Evolutionary conservation across 2,329 filamentous ascomycete genomes (phyloP).

Genomic region (Pseudomassariella vexata): DNA sequence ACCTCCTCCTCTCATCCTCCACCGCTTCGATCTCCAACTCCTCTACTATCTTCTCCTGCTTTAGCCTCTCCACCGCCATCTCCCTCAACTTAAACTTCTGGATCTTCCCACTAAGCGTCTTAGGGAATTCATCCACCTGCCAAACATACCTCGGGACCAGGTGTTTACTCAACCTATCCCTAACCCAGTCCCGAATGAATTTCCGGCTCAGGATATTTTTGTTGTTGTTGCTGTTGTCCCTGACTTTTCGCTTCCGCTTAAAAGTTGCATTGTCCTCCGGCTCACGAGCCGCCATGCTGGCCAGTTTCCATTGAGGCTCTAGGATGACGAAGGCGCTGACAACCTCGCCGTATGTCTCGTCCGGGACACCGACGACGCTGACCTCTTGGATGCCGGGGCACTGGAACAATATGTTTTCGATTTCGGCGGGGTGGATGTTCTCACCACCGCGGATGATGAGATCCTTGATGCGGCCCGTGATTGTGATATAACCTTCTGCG

Average conservation of each 20-base stretch:
- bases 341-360: conserved; percentile 77
- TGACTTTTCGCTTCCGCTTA: conserved; percentile 10
- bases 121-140: conserved; percentile 78
- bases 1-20: too few species aligned
- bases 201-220: conserved; percentile 41
- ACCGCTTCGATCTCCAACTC: too few species aligned
- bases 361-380: conserved; percentile 77
- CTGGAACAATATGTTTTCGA: conserved; percentile 80
- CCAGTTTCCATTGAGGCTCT: conserved; percentile 30
- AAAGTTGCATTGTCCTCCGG: conserved; percentile 19
- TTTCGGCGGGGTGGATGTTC: conserved; percentile 90
- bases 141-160: conserved; percentile 89
- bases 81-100: conserved; percentile 86
- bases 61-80: conserved; percentile 38
- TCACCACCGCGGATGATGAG: conserved; percentile 92
- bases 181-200: conserved; percentile 67
- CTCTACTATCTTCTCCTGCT: too few species aligned
- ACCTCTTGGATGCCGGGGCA: conserved; percentile 68
- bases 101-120: conserved; percentile 95
- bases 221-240: conserved; percentile 5
- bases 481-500: conserved; percentile 73
- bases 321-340: conserved; percentile 78
- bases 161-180: conserved; percentile 60
- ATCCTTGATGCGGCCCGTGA: conserved; percentile 87
- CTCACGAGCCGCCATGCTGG: too few species aligned